Evolutionary conservation across 306 rosid species (phyloP).

Genomic region (Trifolium dubium): DNA sequence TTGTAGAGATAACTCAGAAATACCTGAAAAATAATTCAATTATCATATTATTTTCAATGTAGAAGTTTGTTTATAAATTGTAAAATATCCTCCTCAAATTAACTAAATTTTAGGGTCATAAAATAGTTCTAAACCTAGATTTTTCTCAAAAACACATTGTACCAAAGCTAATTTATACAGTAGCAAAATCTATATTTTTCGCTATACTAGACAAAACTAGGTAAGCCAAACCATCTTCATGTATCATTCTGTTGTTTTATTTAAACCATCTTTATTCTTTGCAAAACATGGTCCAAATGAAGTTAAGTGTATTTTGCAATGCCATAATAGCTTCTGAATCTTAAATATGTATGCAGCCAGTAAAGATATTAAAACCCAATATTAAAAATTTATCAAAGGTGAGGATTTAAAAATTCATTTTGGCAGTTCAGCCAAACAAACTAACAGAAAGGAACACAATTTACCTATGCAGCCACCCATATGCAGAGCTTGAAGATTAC

Average conservation of each 20-base stretch:
- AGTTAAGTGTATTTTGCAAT: constrained; percentile 1
- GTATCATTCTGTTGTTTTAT: constrained; percentile 21
- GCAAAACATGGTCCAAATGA: constrained; percentile 12
- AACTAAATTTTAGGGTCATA: constrained; percentile 3
- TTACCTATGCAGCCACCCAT: constrained; percentile 82
- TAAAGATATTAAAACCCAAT: constrained; percentile 1
- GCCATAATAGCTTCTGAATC: constrained; percentile 25
- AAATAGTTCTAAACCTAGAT: constrained; percentile 33
- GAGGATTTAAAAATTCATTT: constrained; percentile 26
- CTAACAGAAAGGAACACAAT: constrained; percentile 37
- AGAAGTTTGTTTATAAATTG: constrained; percentile 26
- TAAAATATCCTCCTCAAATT: constrained; percentile 32
- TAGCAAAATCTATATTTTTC: constrained; percentile 34
- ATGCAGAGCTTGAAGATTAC: constrained; percentile 70
- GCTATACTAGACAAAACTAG: constrained; percentile 31
- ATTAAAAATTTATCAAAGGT: background rate
- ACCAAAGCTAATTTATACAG: constrained; percentile 25
- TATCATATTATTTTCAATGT: constrained; percentile 18
- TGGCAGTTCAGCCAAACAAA: constrained; percentile 31
- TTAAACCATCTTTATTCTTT: constrained; percentile 36
- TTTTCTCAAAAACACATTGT: background rate
- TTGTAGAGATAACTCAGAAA: constrained; percentile 56
- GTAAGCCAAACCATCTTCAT: constrained; percentile 32
- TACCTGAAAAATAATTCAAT: constrained; percentile 48
- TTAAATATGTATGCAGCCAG: constrained; percentile 20